Evolutionary conservation across 2,329 filamentous ascomycete species (phyloP).

Genomic region (Ophiostoma montium): DNA sequence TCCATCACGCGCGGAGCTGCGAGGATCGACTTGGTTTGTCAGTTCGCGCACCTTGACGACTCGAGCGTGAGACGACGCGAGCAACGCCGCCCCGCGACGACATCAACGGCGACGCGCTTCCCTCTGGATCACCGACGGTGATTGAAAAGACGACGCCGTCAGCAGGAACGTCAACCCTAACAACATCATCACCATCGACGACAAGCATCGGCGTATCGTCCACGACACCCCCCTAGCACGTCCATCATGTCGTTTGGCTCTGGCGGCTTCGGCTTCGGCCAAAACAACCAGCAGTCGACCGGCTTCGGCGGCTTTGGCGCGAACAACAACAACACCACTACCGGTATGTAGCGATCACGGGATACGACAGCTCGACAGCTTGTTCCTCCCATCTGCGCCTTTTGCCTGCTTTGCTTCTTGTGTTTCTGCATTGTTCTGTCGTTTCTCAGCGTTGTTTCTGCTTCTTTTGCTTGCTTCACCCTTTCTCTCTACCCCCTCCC

Average conservation of each 20-base stretch:
- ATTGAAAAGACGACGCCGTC: neutral
- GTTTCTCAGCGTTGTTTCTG: neutral
- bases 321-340: conserved; percentile 20
- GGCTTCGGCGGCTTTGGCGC: conserved; percentile 46
- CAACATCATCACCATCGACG: neutral
- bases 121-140: neutral
- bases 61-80: no score
- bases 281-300: conserved; percentile 21
- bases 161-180: neutral
- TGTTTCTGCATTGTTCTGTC: neutral
- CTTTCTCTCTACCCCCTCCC: neutral
- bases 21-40: neutral
- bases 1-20: neutral
- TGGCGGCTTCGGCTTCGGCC: conserved; percentile 46
- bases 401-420: conserved; percentile 3
- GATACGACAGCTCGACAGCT: neutral
- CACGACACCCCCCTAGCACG: conserved; percentile 12
- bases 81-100: neutral
- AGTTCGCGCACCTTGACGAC: neutral
- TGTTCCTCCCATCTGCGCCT: neutral
- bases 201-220: neutral
- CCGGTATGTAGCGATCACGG: conserved; percentile 32
- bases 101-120: neutral
- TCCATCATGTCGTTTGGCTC: conserved; percentile 35
- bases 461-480: neutral